Evolutionary conservation across 2,329 filamentous ascomycete genomes (phyloP), one percentile per base, ranked within the genome.

Genomic region (Phaeosphaeriaceae sp.): DNA sequence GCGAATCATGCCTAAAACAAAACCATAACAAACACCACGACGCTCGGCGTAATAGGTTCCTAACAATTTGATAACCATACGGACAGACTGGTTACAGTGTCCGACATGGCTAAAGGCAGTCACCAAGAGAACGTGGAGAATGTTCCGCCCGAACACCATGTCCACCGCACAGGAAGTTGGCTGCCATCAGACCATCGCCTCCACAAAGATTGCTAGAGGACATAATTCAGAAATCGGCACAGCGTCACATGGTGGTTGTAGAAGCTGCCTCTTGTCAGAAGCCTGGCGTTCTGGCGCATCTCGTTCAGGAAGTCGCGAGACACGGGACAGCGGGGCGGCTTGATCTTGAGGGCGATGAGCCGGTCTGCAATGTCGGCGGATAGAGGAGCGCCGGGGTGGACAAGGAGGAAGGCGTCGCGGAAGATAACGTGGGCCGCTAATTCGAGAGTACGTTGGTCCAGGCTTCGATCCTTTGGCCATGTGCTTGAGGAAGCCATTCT

Each of bases 161-260:
- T 69, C 51, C 62, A 70, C 42, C 58, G 66, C 46, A 61, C 55
- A 1, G 61, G 63, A 15, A 56, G 58, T 25, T 91, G 88, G 89
- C 82, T 91, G 25, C 88, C 88, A 2, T 78, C 84, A 2, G 87
- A 90, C 75, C 84, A 87, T 69, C 82, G 85, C 40, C 78, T 87
- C 10, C 87, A 90, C 72, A 82, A 81, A 54, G 83, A 86, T 72
- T 91, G 86, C 82, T 91, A n/a, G 77, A 78, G 7, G 80, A 80
- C 15, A 80, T 86, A 20, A 82, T 88, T 45, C 75, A 84, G 7
- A 79, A 88, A 42, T 83, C 87, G 21, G 84, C 25, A 6, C 5
- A 31, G 25, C 13, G 4, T 19, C 13, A 41, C 5, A 41, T 41
- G 13, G 7, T 41, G 4, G 36, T 19, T 41, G 36, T 41, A 41